Evolutionary conservation across 352 stramenopile genomes (phyloP), one percentile per base, ranked within the genome.

Genomic region (Stramenopiles sp.): DNA sequence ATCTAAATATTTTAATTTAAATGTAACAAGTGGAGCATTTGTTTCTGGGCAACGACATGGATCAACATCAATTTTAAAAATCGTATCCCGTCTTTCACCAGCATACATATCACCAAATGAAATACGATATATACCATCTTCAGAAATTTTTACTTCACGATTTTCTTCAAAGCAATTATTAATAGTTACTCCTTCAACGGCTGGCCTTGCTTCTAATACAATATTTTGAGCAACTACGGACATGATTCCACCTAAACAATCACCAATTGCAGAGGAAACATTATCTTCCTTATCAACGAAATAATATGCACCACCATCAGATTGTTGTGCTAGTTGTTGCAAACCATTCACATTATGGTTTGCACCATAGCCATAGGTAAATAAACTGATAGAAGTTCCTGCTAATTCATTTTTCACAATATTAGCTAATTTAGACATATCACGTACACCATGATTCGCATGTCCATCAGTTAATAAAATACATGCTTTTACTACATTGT

Each of bases 381-480:
- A 83, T 30, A 91, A 78, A 0, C 43, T 78, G 1, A 74, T n/a
- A 6, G 32, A 31, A 7, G 78, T 83, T 43, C 29, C 38, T 73
- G 7, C 13, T 13, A 32, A 31, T 31, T 23, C 7, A 1, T 7
- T 4, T 29, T 29, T 13, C 23, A 81, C 79, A 63, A 81, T 80
- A 73, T 80, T 76, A 0, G 73, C 30, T 29, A 77, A 30, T 4
- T 31, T 20, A n/a, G 30, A 32, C 20, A 69, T 1, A 1, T 20
- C 63, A 33, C 63, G 73, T 30, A 87, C 79, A 4, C 87, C 87
- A 77, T 79, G 32, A 80, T 90, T 90, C 7, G 87, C 86, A 69
- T 84, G 82, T 31, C 87, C 87, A 80, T 90, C 86, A 30, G 86
- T 90, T 0, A 90, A 78, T 1, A 90, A 81, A 43, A 90, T 85